phyloP scores from a whole-genome alignment of 495 filamentous ascomycete genomes.

The Hyphodiscus hymeniophilus region DNA sequence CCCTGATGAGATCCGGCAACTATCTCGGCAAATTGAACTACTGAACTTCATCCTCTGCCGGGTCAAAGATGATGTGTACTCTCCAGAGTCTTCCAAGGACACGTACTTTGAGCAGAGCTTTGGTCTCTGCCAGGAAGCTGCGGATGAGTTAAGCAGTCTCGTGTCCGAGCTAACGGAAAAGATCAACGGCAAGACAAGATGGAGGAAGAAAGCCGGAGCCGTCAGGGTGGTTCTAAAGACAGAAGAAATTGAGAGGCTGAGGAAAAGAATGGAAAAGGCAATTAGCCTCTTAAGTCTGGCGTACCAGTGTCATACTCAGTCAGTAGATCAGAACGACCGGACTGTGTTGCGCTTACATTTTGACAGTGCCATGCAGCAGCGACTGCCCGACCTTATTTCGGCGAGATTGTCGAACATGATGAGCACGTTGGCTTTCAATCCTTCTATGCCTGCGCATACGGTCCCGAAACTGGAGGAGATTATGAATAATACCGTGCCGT shows the following conservation, averaged over 20 bases:
- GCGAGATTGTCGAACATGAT: no score
- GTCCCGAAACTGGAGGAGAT: no score
- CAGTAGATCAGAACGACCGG: not conserved
- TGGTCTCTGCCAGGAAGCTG: constrained; percentile 2
- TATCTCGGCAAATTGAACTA: constrained; percentile 25
- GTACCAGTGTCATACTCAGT: constrained; percentile 9
- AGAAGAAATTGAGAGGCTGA: constrained; percentile 1
- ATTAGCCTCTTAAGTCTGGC: constrained; percentile 5
- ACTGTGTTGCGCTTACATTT: not conserved
- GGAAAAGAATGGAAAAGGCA: constrained; percentile 4
- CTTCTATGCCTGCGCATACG: no score
- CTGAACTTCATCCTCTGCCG: constrained; percentile 19
- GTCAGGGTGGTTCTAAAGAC: constrained; percentile 10
- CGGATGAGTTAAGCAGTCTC: constrained; percentile 1
- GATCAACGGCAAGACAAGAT: not conserved
- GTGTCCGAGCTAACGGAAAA: not conserved
- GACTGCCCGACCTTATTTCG: constrained; percentile 2
- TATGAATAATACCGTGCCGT: no score
- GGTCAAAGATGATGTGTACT: not conserved
- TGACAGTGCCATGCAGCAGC: not conserved
- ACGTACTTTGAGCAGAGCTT: not conserved
- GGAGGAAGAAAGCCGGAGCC: constrained; percentile 1
- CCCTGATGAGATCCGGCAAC: constrained; percentile 23
- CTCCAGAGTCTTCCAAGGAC: not conserved
- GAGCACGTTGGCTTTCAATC: no score